These are phyloP conservation scores for Abortiporus biennis DNA, from an alignment of 1,284 basidiomycete species.

Conservation along the genomic window DNA sequence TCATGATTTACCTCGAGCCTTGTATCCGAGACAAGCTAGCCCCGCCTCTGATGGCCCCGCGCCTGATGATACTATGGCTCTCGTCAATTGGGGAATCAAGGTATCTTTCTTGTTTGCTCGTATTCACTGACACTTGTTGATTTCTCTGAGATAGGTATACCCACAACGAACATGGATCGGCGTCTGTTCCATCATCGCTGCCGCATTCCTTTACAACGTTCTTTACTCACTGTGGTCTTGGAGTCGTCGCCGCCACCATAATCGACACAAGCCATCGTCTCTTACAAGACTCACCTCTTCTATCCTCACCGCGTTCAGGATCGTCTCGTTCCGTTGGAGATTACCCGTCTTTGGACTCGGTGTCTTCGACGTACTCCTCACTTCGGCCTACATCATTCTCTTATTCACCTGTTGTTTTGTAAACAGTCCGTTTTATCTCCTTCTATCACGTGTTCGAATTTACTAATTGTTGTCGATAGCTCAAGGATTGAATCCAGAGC, in stretches of 20 bases:
- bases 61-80: no score
- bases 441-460: no score
- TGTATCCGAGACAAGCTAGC: not conserved
- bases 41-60: no score
- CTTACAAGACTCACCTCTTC: constrained; percentile 18
- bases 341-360: constrained; percentile 20
- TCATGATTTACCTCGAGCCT: not conserved
- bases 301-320: constrained; percentile 18
- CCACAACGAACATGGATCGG: no score
- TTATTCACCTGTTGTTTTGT: constrained; percentile 16
- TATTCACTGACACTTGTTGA: no score
- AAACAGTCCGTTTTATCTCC: constrained; percentile 17
- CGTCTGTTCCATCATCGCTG: no score
- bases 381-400: constrained; percentile 19
- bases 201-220: no score
- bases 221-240: constrained; percentile 18
- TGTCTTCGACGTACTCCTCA: constrained; percentile 19
- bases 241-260: constrained; percentile 10
- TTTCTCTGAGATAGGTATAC: no score
- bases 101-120: no score
- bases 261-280: not conserved
- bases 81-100: no score
- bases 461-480: no score
- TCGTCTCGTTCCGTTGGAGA: constrained; percentile 23
- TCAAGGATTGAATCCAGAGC: constrained; percentile 13